Percentiles rank a stretch among this genome's conserved stretches.
phyloP scores from a whole-genome alignment of 2,329 filamentous ascomycete genomes.

The Monilinia polystroma region DNA sequence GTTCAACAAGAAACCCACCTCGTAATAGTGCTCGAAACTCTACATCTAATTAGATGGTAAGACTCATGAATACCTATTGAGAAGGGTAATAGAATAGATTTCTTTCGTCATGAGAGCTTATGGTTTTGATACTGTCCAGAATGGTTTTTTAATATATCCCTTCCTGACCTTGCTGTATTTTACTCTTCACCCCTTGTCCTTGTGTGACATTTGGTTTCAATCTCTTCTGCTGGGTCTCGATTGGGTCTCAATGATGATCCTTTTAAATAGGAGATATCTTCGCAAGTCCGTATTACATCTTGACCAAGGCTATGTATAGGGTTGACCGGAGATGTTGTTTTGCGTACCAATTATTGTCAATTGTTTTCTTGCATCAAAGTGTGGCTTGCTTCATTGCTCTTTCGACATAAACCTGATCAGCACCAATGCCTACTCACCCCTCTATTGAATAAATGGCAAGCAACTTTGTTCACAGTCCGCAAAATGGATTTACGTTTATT shows the following conservation, averaged over 20 bases:
- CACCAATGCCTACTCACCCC: too few relatives aligned
- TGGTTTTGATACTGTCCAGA: background rate
- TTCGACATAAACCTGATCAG: background rate
- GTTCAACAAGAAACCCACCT: slow-evolving; percentile 10
- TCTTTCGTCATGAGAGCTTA: background rate
- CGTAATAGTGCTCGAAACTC: background rate
- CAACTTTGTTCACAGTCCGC: too few relatives aligned
- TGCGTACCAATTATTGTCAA: background rate
- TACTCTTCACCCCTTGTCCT: background rate
- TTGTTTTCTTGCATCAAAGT: background rate
- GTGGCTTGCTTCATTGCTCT: background rate
- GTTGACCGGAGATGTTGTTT: background rate
- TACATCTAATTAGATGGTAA: slow-evolving; percentile 9
- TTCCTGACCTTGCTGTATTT: background rate
- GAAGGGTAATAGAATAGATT: background rate
- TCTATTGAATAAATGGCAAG: too few relatives aligned
- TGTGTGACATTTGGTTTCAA: background rate
- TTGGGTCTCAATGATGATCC: background rate
- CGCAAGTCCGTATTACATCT: background rate
- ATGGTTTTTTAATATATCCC: background rate
- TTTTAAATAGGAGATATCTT: background rate
- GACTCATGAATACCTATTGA: background rate
- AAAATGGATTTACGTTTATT: too few relatives aligned
- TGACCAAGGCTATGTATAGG: background rate
- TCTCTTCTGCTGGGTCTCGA: background rate